These are phyloP conservation scores for Trypanosoma platydactyli DNA, from an alignment of 208 protist species.

Conservation along the genomic window DNA sequence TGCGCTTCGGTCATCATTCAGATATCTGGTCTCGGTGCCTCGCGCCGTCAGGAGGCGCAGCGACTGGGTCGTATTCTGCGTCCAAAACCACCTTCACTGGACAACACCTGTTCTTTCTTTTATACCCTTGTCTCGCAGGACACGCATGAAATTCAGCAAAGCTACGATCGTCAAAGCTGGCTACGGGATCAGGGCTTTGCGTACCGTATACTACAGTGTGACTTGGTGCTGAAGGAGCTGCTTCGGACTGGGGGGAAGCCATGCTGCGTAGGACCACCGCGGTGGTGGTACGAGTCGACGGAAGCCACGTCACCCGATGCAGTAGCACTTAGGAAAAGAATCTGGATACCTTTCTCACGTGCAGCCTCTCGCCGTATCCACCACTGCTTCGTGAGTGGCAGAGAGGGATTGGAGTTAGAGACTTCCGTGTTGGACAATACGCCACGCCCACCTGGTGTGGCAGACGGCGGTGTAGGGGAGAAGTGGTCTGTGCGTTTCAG, in stretches of 20 bases:
- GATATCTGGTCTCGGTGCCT: constrained; percentile 95
- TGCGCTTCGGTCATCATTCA: constrained; percentile 99
- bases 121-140: constrained; percentile 98
- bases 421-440: constrained; percentile 39
- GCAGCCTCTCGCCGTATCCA: constrained; percentile 55
- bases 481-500: constrained; percentile 72
- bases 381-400: constrained; percentile 50
- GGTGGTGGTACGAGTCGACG: constrained; percentile 78
- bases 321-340: constrained; percentile 20
- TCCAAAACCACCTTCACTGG: constrained; percentile 91
- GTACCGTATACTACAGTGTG: constrained; percentile 78
- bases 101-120: constrained; percentile 97
- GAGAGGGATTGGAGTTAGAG: constrained; percentile 40
- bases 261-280: constrained; percentile 78
- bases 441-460: constrained; percentile 21
- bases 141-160: constrained; percentile 96
- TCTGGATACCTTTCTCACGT: constrained; percentile 63
- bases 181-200: constrained; percentile 96
- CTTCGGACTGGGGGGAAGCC: constrained; percentile 37
- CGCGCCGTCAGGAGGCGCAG: constrained; percentile 96
- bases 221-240: constrained; percentile 45
- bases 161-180: constrained; percentile 97
- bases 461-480: constrained; percentile 27
- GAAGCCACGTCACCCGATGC: not conserved
- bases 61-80: constrained; percentile 97